Base-by-base conservation (phyloP, 495 filamentous ascomycete species). In the Cetradonia linearis region DNA sequence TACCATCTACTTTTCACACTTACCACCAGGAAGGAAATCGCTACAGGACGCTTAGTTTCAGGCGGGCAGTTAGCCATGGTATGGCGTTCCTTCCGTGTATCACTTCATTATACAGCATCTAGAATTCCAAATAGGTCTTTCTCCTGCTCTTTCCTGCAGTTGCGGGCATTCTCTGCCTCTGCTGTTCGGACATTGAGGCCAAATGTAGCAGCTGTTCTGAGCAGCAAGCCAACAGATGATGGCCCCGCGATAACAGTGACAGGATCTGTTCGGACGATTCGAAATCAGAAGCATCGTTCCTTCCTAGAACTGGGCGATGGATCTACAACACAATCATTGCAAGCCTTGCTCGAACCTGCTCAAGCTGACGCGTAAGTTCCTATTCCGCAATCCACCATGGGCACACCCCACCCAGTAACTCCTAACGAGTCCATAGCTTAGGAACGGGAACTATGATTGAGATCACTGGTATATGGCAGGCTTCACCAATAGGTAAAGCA, bases 271-370 rank as follows among this genome's bases (percentile, higher is more conserved):
- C 83, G 88, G 52, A 89, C 89, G 18, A 83, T 96, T 59, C 82
- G 94, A 59, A 86, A 87, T 66, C 91, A 94, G 74, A 95, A 95
- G 73, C 77, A 77, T 47, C 75, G 83, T 62, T 83, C 84, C 16
- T 98, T 98, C 74, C 88, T 89, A 18, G 80, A 88, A 56, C 76
- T 98, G 56, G 83, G 86, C 5, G 93, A 98, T 77, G 93, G 93
- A 37, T 95, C 94, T 16, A 89, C 86, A 34, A 72, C 87, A 49
- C 73, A 84, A 53, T 74, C 89, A 48, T 67, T 97, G 47, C 94
- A 98, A 74, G 92, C 85, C 34, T 81, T 97, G 31, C 72, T 97
- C 62, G 83, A 79, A 56, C 84, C 86, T 60, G 76, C 82, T 56
- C 84, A 89, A 68, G 86, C 89, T 62, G 77, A 86, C 71, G 83